Evolutionary conservation across 306 rosid species (phyloP).

Genomic region (Styphnolobium japonicum): DNA sequence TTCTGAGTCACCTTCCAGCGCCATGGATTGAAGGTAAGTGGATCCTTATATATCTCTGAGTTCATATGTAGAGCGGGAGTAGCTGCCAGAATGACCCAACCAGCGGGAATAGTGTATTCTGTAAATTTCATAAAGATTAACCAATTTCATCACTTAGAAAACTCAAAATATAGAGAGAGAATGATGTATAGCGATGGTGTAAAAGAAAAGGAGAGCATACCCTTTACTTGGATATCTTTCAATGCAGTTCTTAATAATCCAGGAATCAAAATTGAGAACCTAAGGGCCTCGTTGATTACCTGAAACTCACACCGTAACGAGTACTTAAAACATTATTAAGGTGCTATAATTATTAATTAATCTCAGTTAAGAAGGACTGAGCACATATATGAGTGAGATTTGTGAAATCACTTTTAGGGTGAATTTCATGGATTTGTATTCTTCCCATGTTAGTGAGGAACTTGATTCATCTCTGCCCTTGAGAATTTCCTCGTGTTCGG

Average conservation of each 20-base stretch:
- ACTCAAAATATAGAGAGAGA: not conserved
- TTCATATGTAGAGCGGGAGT: constrained; percentile 20
- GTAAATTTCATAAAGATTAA: not conserved
- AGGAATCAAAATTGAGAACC: constrained; percentile 9
- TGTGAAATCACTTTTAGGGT: not conserved
- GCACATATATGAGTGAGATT: not conserved
- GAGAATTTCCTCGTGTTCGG: constrained; percentile 21
- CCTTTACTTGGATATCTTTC: constrained; percentile 25
- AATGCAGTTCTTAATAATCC: constrained; percentile 9
- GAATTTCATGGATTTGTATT: constrained; percentile 34
- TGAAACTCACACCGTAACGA: not conserved
- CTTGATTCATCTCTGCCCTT: not conserved
- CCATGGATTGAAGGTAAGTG: constrained; percentile 30
- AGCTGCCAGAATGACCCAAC: constrained; percentile 18
- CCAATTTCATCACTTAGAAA: not conserved
- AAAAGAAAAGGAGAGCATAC: not conserved
- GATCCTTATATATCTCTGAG: constrained; percentile 25
- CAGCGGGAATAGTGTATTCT: constrained; percentile 27
- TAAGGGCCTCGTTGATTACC: constrained; percentile 30
- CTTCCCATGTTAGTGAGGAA: constrained; percentile 29
- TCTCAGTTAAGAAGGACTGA: not conserved
- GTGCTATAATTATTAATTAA: not conserved
- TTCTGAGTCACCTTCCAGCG: constrained; percentile 27
- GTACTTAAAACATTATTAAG: not conserved
- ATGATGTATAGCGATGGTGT: no score